phyloP scores from a whole-genome alignment of 768 basidiomycete species.

The Favolaschia claudopus region DNA sequence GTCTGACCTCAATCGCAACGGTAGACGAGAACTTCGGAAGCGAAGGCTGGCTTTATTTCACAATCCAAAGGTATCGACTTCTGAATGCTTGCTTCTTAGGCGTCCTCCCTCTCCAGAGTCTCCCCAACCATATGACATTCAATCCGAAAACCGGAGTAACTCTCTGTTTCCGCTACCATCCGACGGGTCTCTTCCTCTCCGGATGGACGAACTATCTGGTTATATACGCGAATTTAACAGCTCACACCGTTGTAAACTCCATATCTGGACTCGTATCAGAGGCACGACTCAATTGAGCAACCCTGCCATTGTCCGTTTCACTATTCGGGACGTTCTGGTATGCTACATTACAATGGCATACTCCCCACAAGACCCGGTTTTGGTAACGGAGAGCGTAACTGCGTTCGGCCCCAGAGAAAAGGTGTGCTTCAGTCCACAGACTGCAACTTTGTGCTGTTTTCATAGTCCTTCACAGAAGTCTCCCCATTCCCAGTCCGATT shows the following conservation, averaged over 20 bases:
- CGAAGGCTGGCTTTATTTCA: constrained; percentile 53
- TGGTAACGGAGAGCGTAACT: constrained; percentile 69
- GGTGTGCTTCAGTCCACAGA: constrained; percentile 44
- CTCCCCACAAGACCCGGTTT: constrained; percentile 36
- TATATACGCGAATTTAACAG: constrained; percentile 70
- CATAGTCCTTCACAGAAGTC: constrained; percentile 53
- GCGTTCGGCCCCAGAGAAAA: constrained; percentile 78
- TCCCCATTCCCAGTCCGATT: constrained; percentile 75
- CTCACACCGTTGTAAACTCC: constrained; percentile 52
- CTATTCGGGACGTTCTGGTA: constrained; percentile 69
- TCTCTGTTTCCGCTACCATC: constrained; percentile 53
- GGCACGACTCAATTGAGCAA: constrained; percentile 27
- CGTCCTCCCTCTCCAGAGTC: constrained; percentile 60
- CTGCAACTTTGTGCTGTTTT: neutral
- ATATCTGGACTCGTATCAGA: constrained; percentile 56
- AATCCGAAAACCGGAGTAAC: constrained; percentile 46
- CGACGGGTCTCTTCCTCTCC: constrained; percentile 46
- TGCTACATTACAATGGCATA: constrained; percentile 66
- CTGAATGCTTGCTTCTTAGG: constrained; percentile 36
- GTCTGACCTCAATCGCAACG: constrained; percentile 52
- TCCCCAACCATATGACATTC: constrained; percentile 64
- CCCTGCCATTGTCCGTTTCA: constrained; percentile 61
- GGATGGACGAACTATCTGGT: constrained; percentile 52
- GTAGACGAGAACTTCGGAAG: constrained; percentile 60
- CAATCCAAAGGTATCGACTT: neutral